Base-by-base conservation (phyloP, 2,329 filamentous ascomycete species). In the Neospermospora avenae region DNA sequence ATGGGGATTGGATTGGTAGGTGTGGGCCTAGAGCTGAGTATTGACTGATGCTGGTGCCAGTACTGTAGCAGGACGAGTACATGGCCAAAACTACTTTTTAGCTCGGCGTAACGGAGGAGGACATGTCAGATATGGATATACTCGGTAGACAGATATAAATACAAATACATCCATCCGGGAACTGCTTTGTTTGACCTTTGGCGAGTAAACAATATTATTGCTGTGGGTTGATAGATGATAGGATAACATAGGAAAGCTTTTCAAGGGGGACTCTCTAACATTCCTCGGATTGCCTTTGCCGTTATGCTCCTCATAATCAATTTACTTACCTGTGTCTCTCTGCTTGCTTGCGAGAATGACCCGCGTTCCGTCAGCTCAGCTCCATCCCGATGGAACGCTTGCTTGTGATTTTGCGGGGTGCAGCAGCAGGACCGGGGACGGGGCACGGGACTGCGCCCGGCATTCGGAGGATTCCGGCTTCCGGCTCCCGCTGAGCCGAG, bases 91-190 rank as follows among this genome's bases (percentile, higher is more conserved):
- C 4, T 34, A 34, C 14, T 49, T 44, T 59, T 37, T 59, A 63
- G 57, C 60, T 59, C 60, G 60, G 60, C 54, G 57, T 24, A 63
- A 55, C 53, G 60, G 60, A 63, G 57, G 53, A 34, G n/a, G 39
- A 45, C 37, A 28, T 24, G 35, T 39, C 2, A 6, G 4, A 34
- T 18, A 22, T 5, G 13, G 31, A 16, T 18, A 37, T 35, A 6
- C 31, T 35, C 13, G 31, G 6, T 35, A n/a, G 37, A 4, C 37
- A 16, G 37, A n/a, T 5, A 3, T 39, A 37, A 13, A 24, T n/a
- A n/a, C n/a, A n/a, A n/a, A n/a, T n/a, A n/a, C n/a, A n/a, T n/a
- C n/a, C n/a, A n/a, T n/a, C n/a, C n/a, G n/a, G n/a, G n/a, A n/a
- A n/a, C n/a, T n/a, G n/a, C n/a, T n/a, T n/a, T n/a, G n/a, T n/a